A percentile compares a stretch with the other conserved stretches of the same genome.
Evolutionary conservation across 148 eudicot species (phyloP).

Genomic region (Rhododendron williamsianum): DNA sequence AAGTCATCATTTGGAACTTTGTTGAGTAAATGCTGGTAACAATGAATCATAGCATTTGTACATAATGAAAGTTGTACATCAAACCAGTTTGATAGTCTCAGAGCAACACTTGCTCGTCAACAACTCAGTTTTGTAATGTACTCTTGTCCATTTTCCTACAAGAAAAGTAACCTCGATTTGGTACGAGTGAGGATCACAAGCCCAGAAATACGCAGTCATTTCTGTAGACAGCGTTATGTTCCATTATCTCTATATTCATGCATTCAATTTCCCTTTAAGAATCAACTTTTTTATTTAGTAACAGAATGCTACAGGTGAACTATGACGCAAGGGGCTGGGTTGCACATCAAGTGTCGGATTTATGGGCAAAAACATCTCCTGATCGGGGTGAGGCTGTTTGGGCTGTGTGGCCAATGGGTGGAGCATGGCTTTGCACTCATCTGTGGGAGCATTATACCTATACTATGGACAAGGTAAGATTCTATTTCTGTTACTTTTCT

Average conservation of each 20-base stretch:
- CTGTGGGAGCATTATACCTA: constrained; percentile 79
- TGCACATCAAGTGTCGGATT: constrained; percentile 65
- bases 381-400: constrained; percentile 60
- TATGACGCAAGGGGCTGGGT: constrained; percentile 81
- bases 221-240: neutral
- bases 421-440: constrained; percentile 88
- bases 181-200: neutral
- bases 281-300: constrained; percentile 16
- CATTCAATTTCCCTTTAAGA: neutral
- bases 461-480: constrained; percentile 57
- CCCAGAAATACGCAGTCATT: neutral
- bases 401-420: constrained; percentile 94
- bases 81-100: neutral
- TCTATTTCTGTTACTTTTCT: neutral
- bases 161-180: neutral
- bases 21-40: neutral
- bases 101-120: neutral
- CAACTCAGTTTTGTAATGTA: neutral
- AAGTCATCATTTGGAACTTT: neutral
- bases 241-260: neutral
- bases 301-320: constrained; percentile 41
- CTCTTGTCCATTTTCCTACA: neutral
- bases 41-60: neutral
- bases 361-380: constrained; percentile 83
- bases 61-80: neutral